Conservation (phyloP, 495 filamentous ascomycete species). For the Xylaria castorea region DNA sequence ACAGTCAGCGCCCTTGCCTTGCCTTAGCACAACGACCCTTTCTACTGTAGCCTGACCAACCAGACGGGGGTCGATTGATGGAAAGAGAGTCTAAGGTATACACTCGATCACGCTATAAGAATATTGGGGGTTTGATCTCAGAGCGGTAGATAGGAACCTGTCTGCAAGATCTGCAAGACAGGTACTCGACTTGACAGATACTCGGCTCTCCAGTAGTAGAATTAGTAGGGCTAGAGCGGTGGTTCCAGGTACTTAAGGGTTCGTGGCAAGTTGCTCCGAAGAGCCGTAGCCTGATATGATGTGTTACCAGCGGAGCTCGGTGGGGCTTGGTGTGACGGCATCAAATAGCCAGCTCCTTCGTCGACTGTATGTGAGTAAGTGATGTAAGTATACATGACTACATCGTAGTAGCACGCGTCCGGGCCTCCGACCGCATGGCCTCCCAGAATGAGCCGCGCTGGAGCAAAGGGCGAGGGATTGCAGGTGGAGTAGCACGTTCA, state of each 20-base stretch:
- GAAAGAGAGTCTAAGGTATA: neutral
- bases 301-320: slow-evolving; percentile 43
- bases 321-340: slow-evolving; percentile 37
- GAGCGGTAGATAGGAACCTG: neutral
- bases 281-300: slow-evolving; percentile 59
- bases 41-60: neutral
- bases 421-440: slow-evolving; percentile 32
- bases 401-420: slow-evolving; percentile 26
- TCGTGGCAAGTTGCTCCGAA: slow-evolving; percentile 55
- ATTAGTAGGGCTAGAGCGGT: slow-evolving; percentile 1
- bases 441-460: slow-evolving; percentile 39
- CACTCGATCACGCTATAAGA: neutral
- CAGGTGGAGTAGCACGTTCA: slow-evolving; percentile 29
- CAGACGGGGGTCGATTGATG: neutral
- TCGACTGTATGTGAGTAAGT: slow-evolving; percentile 1
- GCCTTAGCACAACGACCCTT: neutral
- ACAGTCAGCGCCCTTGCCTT: slow-evolving; percentile 21
- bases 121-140: neutral
- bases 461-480: slow-evolving; percentile 32
- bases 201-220: neutral
- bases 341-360: slow-evolving; percentile 25
- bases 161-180: slow-evolving; percentile 1
- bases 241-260: slow-evolving; percentile 27
- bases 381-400: slow-evolving; percentile 3
- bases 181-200: too few relatives aligned